Base-by-base conservation (phyloP, 2,329 filamentous ascomycete genomes). In the Drechmeria coniospora region DNA sequence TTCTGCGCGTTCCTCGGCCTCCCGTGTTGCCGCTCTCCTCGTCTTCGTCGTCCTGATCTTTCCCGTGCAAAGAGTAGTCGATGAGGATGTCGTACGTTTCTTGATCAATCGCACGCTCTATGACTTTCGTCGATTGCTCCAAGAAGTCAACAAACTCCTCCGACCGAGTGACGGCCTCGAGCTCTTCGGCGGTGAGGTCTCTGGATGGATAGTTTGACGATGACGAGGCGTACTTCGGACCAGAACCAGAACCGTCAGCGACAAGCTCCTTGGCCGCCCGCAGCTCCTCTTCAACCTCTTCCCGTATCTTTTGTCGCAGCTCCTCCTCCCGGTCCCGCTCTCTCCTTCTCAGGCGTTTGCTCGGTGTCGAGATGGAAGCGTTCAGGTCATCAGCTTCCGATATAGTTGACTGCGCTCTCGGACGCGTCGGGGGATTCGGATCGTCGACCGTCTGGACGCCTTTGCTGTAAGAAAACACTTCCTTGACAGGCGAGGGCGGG, bases 381-480 rank as follows among this genome's bases (percentile, higher is more conserved):
- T 64, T 55, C 8, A 56, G 47, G 21, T 72, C 69, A 14, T 79
- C 77, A 17, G 65, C 62, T 17, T 84, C 77, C 11, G 74, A 74
- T 12, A 46, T 32, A 9, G 47, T 39, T 11, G 53, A 56, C 16
- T 52, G 47, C 10, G 51, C 45, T 34, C 53, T 46, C 1, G 65
- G 56, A 18, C 64, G 60, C 19, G 63, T 57, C 16, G 66, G 57
- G 31, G 63, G 59, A 12, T 64, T 61, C 72, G 80, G 80, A 36
- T 77, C 73, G 43, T 83, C 79, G 14, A 78, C 73, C 11, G 90
- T 94, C 54, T 98, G 92, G 14, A 95, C 84, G 31, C 76, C 86
- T 59, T 94, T 95, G 64, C 81, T 95, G 63, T 98, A 98, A 29
- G 84, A 92, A 46, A 92, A 84, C 33, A 92, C 65, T 53, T 98